A percentile compares a stretch with the other conserved stretches of the same genome.
Evolutionary conservation across 75 land plant species (phyloP).

Genomic region (Selaginella tamariscina): DNA sequence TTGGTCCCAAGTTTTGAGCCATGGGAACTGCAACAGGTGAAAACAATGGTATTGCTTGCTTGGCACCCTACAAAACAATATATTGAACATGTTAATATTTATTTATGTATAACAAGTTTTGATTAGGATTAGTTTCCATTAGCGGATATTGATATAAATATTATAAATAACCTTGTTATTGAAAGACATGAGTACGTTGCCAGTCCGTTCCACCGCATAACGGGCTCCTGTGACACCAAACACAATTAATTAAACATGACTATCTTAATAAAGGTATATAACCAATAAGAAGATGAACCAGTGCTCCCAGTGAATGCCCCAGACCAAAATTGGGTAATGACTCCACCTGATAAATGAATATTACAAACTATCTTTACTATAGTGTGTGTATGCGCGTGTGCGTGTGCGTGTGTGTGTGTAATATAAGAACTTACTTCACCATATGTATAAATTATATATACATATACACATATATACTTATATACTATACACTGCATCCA

Average conservation of each 20-base stretch:
- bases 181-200: conserved; percentile 81
- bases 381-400: no score
- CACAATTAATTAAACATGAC: neutral
- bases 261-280: neutral
- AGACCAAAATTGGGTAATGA: conserved; percentile 76
- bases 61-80: conserved; percentile 56
- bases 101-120: no score
- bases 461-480: no score
- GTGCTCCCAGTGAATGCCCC: conserved; percentile 89
- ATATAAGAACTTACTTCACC: no score
- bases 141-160: neutral
- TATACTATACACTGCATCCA: no score
- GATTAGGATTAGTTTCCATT: neutral
- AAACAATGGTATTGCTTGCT: conserved; percentile 68
- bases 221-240: conserved; percentile 57
- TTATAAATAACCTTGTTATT: conserved; percentile 65
- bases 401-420: no score
- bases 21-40: conserved; percentile 92
- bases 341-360: conserved; percentile 46
- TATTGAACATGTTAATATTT: neutral
- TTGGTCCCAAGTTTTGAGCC: conserved; percentile 85
- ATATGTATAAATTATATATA: no score
- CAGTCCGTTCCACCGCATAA: conserved; percentile 80
- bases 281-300: conserved; percentile 91
- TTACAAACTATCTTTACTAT: no score